Percentiles rank a stretch among this genome's conserved stretches.
phyloP scores from a whole-genome alignment of 352 stramenopile genomes.

The Phytophthora sojae region DNA sequence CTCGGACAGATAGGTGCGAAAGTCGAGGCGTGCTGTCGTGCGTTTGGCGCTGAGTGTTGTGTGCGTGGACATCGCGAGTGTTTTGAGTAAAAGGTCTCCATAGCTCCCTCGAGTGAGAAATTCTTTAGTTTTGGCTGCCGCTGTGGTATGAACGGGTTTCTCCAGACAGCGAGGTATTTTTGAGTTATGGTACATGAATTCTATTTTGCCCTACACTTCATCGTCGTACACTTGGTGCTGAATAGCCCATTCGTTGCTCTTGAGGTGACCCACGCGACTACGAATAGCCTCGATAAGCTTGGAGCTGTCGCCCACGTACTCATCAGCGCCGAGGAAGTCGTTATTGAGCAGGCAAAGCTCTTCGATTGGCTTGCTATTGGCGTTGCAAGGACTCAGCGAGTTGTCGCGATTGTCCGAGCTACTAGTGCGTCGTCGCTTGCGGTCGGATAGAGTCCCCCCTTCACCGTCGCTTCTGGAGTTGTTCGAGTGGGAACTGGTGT shows the following conservation, averaged over 20 bases:
- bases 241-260: slow-evolving; percentile 69
- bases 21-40: not conserved
- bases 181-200: slow-evolving; percentile 13
- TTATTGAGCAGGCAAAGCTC: slow-evolving; percentile 81
- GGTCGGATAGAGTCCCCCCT: not conserved
- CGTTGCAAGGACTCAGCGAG: slow-evolving; percentile 2
- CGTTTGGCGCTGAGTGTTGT: slow-evolving; percentile 5
- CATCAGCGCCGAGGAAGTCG: slow-evolving; percentile 46
- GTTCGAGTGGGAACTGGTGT: not conserved
- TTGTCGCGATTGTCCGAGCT: slow-evolving; percentile 14
- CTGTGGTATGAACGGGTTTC: slow-evolving; percentile 14
- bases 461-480: slow-evolving; percentile 5
- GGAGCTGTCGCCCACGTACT: slow-evolving; percentile 32
- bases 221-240: slow-evolving; percentile 86
- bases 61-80: not conserved
- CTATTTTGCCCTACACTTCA: slow-evolving; percentile 60
- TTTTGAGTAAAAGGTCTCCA: not conserved
- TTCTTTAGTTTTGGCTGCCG: slow-evolving; percentile 12
- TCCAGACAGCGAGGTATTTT: slow-evolving; percentile 11
- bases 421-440: slow-evolving; percentile 44
- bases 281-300: slow-evolving; percentile 40
- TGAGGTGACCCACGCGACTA: slow-evolving; percentile 49
- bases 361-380: slow-evolving; percentile 33
- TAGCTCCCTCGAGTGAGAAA: not conserved
- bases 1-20: slow-evolving; percentile 7